phyloP scores from a whole-genome alignment of 2,329 filamentous ascomycete species.

The Epicoccum sorghinum region DNA sequence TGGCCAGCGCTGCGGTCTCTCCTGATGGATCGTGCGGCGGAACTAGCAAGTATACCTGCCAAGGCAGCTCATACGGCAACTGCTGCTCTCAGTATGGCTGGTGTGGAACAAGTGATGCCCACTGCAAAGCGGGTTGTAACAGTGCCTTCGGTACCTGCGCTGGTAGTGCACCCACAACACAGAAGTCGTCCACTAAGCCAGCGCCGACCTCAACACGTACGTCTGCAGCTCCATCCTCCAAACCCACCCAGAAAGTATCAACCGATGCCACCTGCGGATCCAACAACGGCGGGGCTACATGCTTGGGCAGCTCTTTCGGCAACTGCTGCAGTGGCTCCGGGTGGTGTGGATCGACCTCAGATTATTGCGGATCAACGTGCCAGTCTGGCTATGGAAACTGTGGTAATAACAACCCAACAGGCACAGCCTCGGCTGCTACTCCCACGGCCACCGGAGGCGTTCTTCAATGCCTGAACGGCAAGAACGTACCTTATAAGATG shows the following conservation, averaged over 20 bases:
- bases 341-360: constrained; percentile 50
- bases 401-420: constrained; percentile 21
- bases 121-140: constrained; percentile 43
- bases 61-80: constrained; percentile 51
- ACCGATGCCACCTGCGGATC: constrained; percentile 52
- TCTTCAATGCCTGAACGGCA: constrained; percentile 40
- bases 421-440: constrained; percentile 21
- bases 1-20: constrained; percentile 39
- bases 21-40: constrained; percentile 52
- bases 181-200: constrained; percentile 15
- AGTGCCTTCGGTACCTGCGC: constrained; percentile 39
- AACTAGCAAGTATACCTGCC: constrained; percentile 49
- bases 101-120: constrained; percentile 44
- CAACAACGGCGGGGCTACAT: constrained; percentile 38
- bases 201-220: constrained; percentile 12
- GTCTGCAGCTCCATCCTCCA: constrained; percentile 25
- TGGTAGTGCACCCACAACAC: constrained; percentile 18
- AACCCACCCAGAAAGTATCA: constrained; percentile 38
- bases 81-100: constrained; percentile 53
- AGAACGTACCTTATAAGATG: constrained; percentile 43
- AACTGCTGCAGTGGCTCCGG: constrained; percentile 52
- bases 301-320: constrained; percentile 24
- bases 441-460: constrained; percentile 21
- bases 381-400: constrained; percentile 42
- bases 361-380: constrained; percentile 40